phyloP scores from a whole-genome alignment of 179 eudicot species.

The Amaranthus tricolor region DNA sequence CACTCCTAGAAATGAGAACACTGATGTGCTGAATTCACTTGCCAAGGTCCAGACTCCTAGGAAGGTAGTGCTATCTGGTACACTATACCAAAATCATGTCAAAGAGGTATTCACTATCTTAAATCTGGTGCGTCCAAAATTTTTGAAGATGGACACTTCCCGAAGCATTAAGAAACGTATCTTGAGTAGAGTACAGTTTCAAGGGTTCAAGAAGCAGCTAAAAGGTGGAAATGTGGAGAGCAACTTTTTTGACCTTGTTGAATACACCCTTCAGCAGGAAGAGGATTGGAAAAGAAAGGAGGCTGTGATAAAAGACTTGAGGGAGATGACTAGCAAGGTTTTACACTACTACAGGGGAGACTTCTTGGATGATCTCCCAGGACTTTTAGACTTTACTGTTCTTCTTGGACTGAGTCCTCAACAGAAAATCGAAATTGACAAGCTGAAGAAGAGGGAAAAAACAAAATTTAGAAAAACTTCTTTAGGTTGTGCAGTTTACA shows the following conservation, averaged over 20 bases:
- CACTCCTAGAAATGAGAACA: constrained; percentile 78
- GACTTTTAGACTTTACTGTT: constrained; percentile 74
- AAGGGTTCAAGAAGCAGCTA: constrained; percentile 35
- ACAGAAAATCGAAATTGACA: constrained; percentile 49
- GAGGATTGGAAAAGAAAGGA: constrained; percentile 50
- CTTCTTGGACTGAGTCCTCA: constrained; percentile 52
- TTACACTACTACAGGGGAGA: constrained; percentile 84
- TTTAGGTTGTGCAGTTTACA: constrained; percentile 50
- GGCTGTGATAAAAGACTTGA: constrained; percentile 52
- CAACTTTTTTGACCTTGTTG: constrained; percentile 58
- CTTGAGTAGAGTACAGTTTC: constrained; percentile 46
- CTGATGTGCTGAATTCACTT: constrained; percentile 70
- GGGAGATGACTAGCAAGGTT: constrained; percentile 82
- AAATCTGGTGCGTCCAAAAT: constrained; percentile 81
- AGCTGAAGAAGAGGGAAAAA: constrained; percentile 40
- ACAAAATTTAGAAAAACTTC: constrained; percentile 52
- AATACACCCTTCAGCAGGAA: constrained; percentile 55
- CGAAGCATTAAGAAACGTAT: constrained; percentile 48
- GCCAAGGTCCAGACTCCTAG: constrained; percentile 72
- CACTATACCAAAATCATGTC: constrained; percentile 83
- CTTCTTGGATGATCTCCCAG: constrained; percentile 78
- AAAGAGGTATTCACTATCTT: constrained; percentile 80
- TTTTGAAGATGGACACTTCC: constrained; percentile 55
- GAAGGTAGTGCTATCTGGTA: constrained; percentile 87
- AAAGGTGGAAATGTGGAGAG: constrained; percentile 45